Evolutionary conservation across 768 basidiomycete genomes (phyloP).

Genomic region (Baorangia bicolor): DNA sequence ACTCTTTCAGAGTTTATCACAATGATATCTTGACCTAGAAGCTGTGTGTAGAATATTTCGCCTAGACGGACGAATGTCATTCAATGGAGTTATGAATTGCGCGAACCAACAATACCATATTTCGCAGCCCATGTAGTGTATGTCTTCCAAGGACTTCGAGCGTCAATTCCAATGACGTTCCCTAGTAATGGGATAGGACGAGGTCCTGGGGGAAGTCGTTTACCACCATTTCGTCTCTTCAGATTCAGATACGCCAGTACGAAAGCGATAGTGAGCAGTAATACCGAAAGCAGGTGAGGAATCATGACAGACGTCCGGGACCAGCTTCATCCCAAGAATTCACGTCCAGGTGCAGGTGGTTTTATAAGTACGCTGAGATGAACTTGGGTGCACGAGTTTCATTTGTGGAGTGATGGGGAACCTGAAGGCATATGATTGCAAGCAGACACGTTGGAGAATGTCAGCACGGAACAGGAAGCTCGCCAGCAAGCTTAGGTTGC

Average conservation of each 20-base stretch:
- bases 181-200: constrained; percentile 7
- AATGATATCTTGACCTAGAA: constrained; percentile 12
- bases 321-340: neutral
- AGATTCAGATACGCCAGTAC: neutral
- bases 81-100: neutral
- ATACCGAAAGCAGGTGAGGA: neutral
- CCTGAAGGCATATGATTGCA: neutral
- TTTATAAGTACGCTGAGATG: neutral
- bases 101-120: constrained; percentile 4
- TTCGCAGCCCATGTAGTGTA: constrained; percentile 8
- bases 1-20: constrained; percentile 16
- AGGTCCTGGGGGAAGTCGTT: constrained; percentile 5
- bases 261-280: neutral
- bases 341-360: neutral
- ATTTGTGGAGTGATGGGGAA: neutral
- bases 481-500: too few relatives aligned
- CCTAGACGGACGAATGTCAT: neutral
- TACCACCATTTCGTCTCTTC: neutral
- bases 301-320: neutral
- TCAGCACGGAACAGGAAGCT: too few relatives aligned
- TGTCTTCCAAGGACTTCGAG: constrained; percentile 9
- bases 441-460: too few relatives aligned
- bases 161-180: constrained; percentile 4
- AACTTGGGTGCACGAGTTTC: neutral
- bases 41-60: constrained; percentile 9